Conservation (phyloP, 2,329 filamentous ascomycete species). For the Volutella citrinella region DNA sequence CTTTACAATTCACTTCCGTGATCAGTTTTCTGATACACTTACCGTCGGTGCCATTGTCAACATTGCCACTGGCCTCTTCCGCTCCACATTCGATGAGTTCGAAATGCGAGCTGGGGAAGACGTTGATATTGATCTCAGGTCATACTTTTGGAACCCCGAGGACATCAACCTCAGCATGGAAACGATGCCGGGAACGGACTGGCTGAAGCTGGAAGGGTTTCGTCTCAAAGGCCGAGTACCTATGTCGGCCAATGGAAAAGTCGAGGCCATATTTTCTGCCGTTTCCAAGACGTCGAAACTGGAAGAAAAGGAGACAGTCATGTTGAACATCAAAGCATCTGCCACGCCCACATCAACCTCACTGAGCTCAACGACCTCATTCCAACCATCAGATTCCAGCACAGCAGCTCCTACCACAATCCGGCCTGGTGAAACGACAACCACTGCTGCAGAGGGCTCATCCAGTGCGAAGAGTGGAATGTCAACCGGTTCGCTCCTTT, state of each 20-base stretch:
- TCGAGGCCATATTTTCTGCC: slow-evolving; percentile 31
- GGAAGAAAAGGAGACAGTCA: slow-evolving; percentile 36
- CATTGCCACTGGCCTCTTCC: slow-evolving; percentile 38
- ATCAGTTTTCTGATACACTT: slow-evolving; percentile 58
- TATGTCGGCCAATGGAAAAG: slow-evolving; percentile 27
- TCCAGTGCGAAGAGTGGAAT: slow-evolving; percentile 19
- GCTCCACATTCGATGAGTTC: slow-evolving; percentile 37
- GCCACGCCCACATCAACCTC: slow-evolving; percentile 18
- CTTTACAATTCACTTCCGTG: slow-evolving; percentile 59
- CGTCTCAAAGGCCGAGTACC: slow-evolving; percentile 42
- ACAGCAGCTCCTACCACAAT: slow-evolving; percentile 21
- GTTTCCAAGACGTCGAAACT: slow-evolving; percentile 31
- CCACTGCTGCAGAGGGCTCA: slow-evolving; percentile 10
- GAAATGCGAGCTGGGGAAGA: slow-evolving; percentile 38
- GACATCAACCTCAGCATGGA: slow-evolving; percentile 37
- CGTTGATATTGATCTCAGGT: slow-evolving; percentile 41
- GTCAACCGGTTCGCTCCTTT: slow-evolving; percentile 34
- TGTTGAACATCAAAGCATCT: slow-evolving; percentile 32
- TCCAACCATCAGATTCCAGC: slow-evolving; percentile 16
- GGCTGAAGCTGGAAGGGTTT: slow-evolving; percentile 40
- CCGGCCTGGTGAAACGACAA: slow-evolving; percentile 17
- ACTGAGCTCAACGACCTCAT: slow-evolving; percentile 12
- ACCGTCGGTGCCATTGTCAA: slow-evolving; percentile 47
- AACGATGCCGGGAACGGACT: slow-evolving; percentile 35
- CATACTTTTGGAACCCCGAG: slow-evolving; percentile 39